Conservation (phyloP, 192 early-diverging fungal genomes). For the Gigaspora rosea region DNA sequence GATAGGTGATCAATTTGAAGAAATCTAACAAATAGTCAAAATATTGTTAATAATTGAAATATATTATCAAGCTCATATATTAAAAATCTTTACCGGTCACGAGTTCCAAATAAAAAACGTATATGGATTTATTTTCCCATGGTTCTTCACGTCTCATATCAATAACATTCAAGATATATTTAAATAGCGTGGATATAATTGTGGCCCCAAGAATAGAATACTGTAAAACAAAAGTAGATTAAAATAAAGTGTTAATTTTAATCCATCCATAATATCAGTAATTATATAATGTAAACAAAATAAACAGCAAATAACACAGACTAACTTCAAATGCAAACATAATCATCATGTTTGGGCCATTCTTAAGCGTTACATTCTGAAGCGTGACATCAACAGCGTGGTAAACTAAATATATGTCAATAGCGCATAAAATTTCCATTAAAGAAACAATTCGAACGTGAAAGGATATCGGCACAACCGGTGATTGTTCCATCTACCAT, state of each 20-base stretch:
- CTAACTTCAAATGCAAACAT: slow-evolving; percentile 96
- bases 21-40: slow-evolving; percentile 61
- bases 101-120: slow-evolving; percentile 90
- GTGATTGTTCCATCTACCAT: slow-evolving; percentile 79
- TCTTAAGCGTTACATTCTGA: slow-evolving; percentile 54
- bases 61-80: neutral
- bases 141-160: slow-evolving; percentile 77
- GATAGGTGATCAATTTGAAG: slow-evolving; percentile 84
- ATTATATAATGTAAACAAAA: neutral
- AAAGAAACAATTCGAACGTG: slow-evolving; percentile 73
- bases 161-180: slow-evolving; percentile 86
- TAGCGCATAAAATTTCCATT: slow-evolving; percentile 61
- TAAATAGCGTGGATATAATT: slow-evolving; percentile 74
- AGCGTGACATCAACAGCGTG: slow-evolving; percentile 69
- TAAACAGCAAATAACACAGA: neutral
- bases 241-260: slow-evolving; percentile 1
- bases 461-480: slow-evolving; percentile 62
- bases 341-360: slow-evolving; percentile 90
- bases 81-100: slow-evolving; percentile 58
- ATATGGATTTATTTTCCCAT: slow-evolving; percentile 96
- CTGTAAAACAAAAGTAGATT: slow-evolving; percentile 43
- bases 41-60: slow-evolving; percentile 1
- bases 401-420: slow-evolving; percentile 76
- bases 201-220: slow-evolving; percentile 84
- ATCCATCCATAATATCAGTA: neutral